These are phyloP conservation scores for Diaporthe humulicola DNA, from an alignment of 2,329 filamentous ascomycete species.

Conservation along the genomic window DNA sequence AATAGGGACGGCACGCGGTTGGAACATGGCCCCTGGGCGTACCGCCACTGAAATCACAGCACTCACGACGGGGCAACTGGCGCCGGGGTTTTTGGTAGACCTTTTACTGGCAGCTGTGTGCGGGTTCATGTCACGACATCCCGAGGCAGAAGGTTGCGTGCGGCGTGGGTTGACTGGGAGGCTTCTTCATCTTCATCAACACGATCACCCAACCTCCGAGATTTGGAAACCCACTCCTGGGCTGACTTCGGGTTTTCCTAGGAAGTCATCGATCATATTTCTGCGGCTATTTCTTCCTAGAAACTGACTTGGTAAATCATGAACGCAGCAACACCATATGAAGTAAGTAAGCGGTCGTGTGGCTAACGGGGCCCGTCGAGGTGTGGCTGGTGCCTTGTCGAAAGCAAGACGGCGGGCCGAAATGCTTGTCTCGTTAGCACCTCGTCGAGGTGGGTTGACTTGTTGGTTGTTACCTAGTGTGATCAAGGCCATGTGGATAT, in stretches of 20 bases:
- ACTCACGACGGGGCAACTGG: background rate
- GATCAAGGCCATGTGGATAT: background rate
- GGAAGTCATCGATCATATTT: too few relatives aligned
- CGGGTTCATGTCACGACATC: background rate
- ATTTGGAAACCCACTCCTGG: background rate
- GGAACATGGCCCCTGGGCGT: background rate
- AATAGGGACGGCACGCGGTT: background rate
- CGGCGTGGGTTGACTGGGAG: background rate
- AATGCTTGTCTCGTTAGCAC: constrained; percentile 8
- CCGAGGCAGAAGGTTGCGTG: background rate
- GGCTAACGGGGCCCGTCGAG: background rate
- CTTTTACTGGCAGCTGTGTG: background rate
- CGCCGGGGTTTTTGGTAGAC: background rate
- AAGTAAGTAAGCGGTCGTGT: background rate
- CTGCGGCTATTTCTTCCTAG: too few relatives aligned
- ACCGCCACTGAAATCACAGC: background rate
- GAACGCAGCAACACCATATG: background rate
- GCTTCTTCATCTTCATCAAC: background rate
- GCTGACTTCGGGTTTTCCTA: background rate
- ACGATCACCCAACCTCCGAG: too few relatives aligned
- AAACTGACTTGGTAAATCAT: too few relatives aligned
- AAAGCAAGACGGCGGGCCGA: background rate
- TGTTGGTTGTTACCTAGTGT: background rate
- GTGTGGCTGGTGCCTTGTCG: background rate
- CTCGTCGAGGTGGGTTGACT: background rate